A percentile compares a stretch with the other conserved stretches of the same genome.
These are phyloP conservation scores for Rhododendron simsii DNA, from an alignment of 148 eudicot species.

Conservation along the genomic window DNA sequence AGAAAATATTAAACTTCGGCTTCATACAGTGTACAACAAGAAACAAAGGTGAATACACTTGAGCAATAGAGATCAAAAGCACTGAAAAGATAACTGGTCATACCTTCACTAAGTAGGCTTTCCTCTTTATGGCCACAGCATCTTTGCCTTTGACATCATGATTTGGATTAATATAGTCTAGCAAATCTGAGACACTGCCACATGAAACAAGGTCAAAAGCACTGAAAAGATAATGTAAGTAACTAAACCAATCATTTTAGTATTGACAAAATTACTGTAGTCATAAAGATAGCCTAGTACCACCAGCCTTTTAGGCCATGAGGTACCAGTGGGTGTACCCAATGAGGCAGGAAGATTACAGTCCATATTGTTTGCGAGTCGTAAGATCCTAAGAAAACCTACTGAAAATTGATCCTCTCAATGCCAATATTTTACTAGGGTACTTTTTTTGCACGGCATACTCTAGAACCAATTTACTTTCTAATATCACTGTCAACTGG, in stretches of 20 bases:
- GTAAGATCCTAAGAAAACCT: not conserved
- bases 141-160: constrained; percentile 73
- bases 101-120: constrained; percentile 67
- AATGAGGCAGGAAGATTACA: not conserved
- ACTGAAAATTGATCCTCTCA: not conserved
- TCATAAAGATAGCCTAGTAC: not conserved
- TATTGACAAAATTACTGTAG: not conserved
- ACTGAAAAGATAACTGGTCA: not conserved
- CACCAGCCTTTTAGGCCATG: constrained; percentile 2
- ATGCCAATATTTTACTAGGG: not conserved
- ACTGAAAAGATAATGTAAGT: constrained; percentile 8
- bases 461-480: not conserved
- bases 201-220: constrained; percentile 1
- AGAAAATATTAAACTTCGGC: not conserved
- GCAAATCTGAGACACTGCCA: constrained; percentile 98
- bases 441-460: not conserved
- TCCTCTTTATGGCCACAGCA: constrained; percentile 63
- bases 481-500: not conserved
- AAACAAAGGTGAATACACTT: not conserved
- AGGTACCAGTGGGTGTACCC: not conserved
- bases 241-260: not conserved
- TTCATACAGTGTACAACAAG: not conserved
- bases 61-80: too few species aligned
- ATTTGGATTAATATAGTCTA: constrained; percentile 92
- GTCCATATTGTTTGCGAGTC: not conserved